Base-by-base conservation (phyloP, 352 stramenopile genomes). In the Poterioochromonas sp. region DNA sequence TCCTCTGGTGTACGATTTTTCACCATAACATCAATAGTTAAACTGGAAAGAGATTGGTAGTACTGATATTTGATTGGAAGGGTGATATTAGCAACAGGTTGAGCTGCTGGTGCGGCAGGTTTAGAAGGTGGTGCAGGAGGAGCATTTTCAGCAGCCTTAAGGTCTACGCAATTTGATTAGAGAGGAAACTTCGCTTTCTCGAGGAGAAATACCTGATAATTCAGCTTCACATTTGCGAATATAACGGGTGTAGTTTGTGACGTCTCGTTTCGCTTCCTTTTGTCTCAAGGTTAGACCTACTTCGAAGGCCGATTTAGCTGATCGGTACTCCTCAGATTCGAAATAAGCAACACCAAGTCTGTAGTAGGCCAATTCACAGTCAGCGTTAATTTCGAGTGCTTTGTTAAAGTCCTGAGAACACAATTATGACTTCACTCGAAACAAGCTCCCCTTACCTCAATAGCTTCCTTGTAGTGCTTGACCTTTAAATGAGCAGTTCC, bases 211-310 rank as follows among this genome's bases (percentile, higher is more conserved):
- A 58, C 85, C 79, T 91, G 84, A 54, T 49, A 86, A 60, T 65
- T 94, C 89, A 0, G 88, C 87, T 53, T 94, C 86, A 71, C 90
- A 94, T 76, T 93, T 94, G 79, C 90, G 87, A 73, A 93, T 86
- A 88, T 89, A 94, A 44, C 62, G 15, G 8, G 32, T 15, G 32
- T 71, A 71, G 32, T 58, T 58, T 58, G 47, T 58, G 47, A 58
- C 47, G 47, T 58, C 47, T 58, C 47, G 47, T 58, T 58, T 58
- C 47, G 47, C 47, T 58, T 58, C 47, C 47, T 58, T 58, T 58
- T 58, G 47, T 58, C 47, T 58, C 47, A 58, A 58, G 47, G 47
- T 58, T 58, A 58, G 47, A 58, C 47, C 47, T 58, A 58, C 47
- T 58, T 87, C 77, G 92, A 90, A 18, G 83, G 85, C 73, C 87